Percentiles rank a stretch among this genome's conserved stretches.
Evolutionary conservation across 1,284 basidiomycete genomes (phyloP).

Genomic region (Heterobasidion parviporum): DNA sequence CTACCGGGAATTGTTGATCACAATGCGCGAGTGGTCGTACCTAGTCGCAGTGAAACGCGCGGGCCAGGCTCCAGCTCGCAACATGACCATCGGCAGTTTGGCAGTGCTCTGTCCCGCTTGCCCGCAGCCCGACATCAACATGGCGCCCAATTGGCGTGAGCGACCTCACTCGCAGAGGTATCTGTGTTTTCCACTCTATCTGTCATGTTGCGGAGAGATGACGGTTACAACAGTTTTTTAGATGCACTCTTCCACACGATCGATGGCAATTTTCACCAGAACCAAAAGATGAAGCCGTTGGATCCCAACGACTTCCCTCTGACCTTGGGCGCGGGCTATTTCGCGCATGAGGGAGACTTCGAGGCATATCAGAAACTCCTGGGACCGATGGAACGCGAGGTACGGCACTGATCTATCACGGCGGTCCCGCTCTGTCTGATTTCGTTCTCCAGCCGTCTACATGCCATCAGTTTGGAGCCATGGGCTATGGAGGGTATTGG

Average conservation of each 20-base stretch:
- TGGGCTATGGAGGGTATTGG: too few relatives aligned
- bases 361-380: neutral
- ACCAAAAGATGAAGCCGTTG: constrained; percentile 1
- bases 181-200: neutral
- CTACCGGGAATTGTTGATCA: too few relatives aligned
- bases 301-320: constrained; percentile 5
- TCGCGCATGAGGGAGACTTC: constrained; percentile 7
- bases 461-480: too few relatives aligned
- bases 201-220: neutral
- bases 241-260: constrained; percentile 4
- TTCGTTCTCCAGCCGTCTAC: too few relatives aligned
- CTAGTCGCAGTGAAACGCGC: too few relatives aligned
- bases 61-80: too few relatives aligned
- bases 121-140: neutral
- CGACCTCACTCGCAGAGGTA: neutral
- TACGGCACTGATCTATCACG: too few relatives aligned
- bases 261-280: constrained; percentile 9
- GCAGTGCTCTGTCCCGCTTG: too few relatives aligned
- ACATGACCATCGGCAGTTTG: too few relatives aligned
- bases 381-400: too few relatives aligned
- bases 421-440: too few relatives aligned
- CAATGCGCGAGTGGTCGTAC: too few relatives aligned
- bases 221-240: neutral
- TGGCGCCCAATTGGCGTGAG: neutral
- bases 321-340: constrained; percentile 4